Evolutionary conservation across 2,329 filamentous ascomycete species (phyloP), one percentile per base, ranked within the genome.

Genomic region (Pseudonectria foliicola): DNA sequence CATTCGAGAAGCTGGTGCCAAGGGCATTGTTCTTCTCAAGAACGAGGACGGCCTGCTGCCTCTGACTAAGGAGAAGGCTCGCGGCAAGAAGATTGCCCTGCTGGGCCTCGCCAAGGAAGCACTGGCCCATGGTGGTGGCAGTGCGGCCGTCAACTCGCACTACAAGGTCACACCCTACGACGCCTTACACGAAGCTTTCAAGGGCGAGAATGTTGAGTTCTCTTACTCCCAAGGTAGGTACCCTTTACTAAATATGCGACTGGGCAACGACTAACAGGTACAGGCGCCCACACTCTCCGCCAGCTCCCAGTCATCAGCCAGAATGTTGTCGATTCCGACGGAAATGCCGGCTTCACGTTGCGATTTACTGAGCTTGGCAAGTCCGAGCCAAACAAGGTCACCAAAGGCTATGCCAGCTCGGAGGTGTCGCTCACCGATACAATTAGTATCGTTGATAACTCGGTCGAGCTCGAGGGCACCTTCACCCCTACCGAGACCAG

Each of bases 21-120:
- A 82, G 53, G 78, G 78, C 1, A 54, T 82, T 16, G 79, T 77
- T 1, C 60, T 82, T 10, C 56, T 82, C 32, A 82, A 82, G 56
- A 82, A 82, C 44, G 68, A 79, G 39, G 66, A 68, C 4, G 58
- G 59, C 4, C 55, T 80, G 10, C 60, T 82, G 12, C 78, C 78
- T 4, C 70, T 82, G 44, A 63, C 71, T 3, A 53, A 45, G 24
- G 50, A 54, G 1, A 52, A 50, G 38, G 37, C 56, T 13, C 51
- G 51, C 38, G 55, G 54, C 24, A 59, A 57, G 37, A 56, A 50
- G 34, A 49, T 59, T 35, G 54, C 55, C 15, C 31, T 61, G 7
- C 44, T 63, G 25, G 58, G 60, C 1, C 52, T 60, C 18, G 49
- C 58, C 31, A 61, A 59, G 39, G 49, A 44, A 14, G 53, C 56